Percentiles rank a stretch among this genome's conserved stretches.
Conservation (phyloP, 257 asterid species). For the Solanum ahanhuiri region DNA sequence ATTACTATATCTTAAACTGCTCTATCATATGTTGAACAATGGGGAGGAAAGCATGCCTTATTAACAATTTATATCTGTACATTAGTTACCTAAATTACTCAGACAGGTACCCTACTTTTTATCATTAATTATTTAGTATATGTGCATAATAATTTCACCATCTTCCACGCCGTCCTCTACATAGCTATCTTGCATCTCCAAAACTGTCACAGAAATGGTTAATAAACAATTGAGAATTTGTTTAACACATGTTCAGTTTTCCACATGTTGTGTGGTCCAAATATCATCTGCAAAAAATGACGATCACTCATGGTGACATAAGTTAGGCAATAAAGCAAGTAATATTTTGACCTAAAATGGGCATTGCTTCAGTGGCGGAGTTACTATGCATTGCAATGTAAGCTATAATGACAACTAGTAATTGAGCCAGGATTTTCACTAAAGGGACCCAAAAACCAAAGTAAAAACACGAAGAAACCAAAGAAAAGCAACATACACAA, state of each 20-base stretch:
- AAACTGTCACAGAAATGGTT: neutral
- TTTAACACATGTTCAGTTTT: neutral
- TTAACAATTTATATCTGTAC: neutral
- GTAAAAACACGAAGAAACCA: neutral
- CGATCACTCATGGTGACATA: neutral
- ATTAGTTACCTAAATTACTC: neutral
- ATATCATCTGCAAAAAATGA: neutral
- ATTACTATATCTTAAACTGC: neutral
- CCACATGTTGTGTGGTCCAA: neutral
- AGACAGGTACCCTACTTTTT: neutral
- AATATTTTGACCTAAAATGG: neutral
- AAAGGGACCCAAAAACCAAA: neutral
- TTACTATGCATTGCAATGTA: neutral
- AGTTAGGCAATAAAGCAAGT: neutral
- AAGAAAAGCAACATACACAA: neutral
- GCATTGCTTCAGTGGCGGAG: neutral
- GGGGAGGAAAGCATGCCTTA: neutral
- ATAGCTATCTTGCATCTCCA: neutral
- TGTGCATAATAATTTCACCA: neutral
- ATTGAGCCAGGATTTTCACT: neutral
- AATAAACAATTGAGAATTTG: neutral
- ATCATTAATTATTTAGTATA: neutral
- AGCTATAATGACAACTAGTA: neutral
- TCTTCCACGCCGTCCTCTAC: neutral
- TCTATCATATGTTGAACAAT: neutral